Evolutionary conservation across 768 basidiomycete species (phyloP), one percentile per base, ranked within the genome.

Genomic region (Zangia roseola): DNA sequence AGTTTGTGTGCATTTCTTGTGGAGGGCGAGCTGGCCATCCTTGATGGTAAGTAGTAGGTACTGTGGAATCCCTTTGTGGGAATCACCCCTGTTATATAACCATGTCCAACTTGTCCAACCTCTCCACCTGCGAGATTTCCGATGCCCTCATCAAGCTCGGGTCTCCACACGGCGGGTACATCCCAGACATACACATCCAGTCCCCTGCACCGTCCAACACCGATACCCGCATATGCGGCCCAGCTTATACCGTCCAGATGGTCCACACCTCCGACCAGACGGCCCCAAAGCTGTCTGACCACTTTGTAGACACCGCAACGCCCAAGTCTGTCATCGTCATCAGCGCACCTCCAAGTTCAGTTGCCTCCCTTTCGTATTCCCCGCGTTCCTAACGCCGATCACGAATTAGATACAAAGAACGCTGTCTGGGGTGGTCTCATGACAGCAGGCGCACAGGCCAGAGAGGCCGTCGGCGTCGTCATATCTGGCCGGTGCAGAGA

Each of bases 401-500:
- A 19, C n/a, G 34, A 10, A 20, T 39, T 63, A 86, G 89, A 82
- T 47, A 71, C 76, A 23, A 86, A 86, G 67, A 87, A 83, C 57
- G 91, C 91, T 5, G 88, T 92, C 6, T 95, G 93, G 93, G 92
- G 93, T 20, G 92, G 93, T 17, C 80, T 91, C 41, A 91, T 93
- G 91, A 84, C 90, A 10, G 88, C 89, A 0, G 90, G 90, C 19
- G 92, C 92, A 1, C 79, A 82, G 60, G 78, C 81, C 12, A 82
- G 84, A 47, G 78, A 78, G 17, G 84, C 83, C 12, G 71, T 73
- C 20, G 93, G 90, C 10, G 90, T 87, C 39, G 73, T 95, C 35
- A 86, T 95, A 50, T 88, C 86, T 37, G 91, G 91, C 10, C 81
- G 91, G 14, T 91, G 88, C 69, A 79, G 94, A 59, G 94, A 97